phyloP scores from a whole-genome alignment of 1,139 yeast genomes.

The Pneumocystis sp. region DNA sequence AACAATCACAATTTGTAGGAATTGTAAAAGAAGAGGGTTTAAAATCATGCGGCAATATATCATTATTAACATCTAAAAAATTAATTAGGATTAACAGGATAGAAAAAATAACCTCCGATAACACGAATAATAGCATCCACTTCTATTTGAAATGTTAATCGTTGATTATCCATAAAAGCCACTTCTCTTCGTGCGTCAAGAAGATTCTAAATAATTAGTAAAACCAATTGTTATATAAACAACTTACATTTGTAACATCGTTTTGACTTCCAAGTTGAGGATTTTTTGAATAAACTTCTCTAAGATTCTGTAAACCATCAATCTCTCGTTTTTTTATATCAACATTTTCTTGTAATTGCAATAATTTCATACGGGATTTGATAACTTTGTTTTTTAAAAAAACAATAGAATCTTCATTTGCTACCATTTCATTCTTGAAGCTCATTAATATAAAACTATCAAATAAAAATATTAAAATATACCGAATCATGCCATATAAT shows the following conservation, averaged over 20 bases:
- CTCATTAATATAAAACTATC: slow-evolving; percentile 28
- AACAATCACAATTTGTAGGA: slow-evolving; percentile 18
- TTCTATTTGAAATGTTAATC: slow-evolving; percentile 69
- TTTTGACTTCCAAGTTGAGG: slow-evolving; percentile 26
- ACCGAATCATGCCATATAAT: slow-evolving; percentile 78
- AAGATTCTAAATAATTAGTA: slow-evolving; percentile 25
- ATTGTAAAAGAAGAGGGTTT: slow-evolving; percentile 18
- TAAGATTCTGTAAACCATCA: slow-evolving; percentile 32
- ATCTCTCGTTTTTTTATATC: slow-evolving; percentile 35
- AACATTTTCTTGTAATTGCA: slow-evolving; percentile 32
- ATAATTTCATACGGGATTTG: slow-evolving; percentile 34
- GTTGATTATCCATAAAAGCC: slow-evolving; percentile 54
- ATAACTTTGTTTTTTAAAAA: slow-evolving; percentile 48
- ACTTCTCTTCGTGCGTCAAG: slow-evolving; percentile 45
- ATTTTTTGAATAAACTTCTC: slow-evolving; percentile 23
- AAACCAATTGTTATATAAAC: background rate
- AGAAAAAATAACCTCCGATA: slow-evolving; percentile 33
- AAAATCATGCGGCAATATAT: slow-evolving; percentile 17
- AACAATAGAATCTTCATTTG: slow-evolving; percentile 46
- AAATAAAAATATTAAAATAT: background rate
- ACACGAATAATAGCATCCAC: slow-evolving; percentile 80
- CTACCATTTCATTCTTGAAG: slow-evolving; percentile 42
- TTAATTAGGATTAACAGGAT: background rate
- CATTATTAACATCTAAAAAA: slow-evolving; percentile 27
- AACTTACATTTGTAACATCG: slow-evolving; percentile 31